Base-by-base conservation (phyloP, 106 monocot species). In the Acorus gramineus region DNA sequence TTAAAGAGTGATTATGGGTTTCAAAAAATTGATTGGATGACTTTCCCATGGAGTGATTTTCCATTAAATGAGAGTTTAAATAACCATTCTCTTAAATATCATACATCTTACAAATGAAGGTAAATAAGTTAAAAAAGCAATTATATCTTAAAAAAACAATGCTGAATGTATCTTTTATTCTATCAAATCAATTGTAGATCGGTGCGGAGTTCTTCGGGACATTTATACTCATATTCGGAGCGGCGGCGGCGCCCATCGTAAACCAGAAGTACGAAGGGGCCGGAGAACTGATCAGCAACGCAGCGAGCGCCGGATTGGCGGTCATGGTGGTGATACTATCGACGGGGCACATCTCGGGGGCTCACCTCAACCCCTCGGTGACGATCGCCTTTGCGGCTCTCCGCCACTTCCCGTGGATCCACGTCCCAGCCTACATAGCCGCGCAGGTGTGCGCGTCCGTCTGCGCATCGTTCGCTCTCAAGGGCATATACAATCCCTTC, bases 331-430 rank as follows among this genome's bases (percentile, higher is more conserved):
- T 74, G 4, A 46, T 79, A 12, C 68, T 70, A 55, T 45, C 75
- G n/a, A 53, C 50, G 2, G 80, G 75, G 2, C 75, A 71, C 80
- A 71, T 80, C 61, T 75, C 75, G 5, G 78, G 78, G 5, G 73
- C 79, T 2, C 79, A 69, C 47, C 12, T 79, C 2, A 79, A 79
- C 62, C 80, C 80, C 11, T 57, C 76, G 3, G 67, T 80, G 57
- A 80, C 71, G 12, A 63, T 80, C 4, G 75, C 80, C 11, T 47
- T 67, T 11, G 57, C 75, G 2, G 49, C 56, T 14, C 42, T 71
- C 62, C 9, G 49, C 47, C 64, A 68, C 50, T 71, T 80, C 51
- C 75, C 80, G 6, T 57, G 61, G 54, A 11, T 49, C 13, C 57
- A 56, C 12, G 67, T 60, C 3, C 65, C 65, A 10, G 57, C 57